phyloP scores from a whole-genome alignment of 495 filamentous ascomycete genomes.

The Usnea hakonensis region DNA sequence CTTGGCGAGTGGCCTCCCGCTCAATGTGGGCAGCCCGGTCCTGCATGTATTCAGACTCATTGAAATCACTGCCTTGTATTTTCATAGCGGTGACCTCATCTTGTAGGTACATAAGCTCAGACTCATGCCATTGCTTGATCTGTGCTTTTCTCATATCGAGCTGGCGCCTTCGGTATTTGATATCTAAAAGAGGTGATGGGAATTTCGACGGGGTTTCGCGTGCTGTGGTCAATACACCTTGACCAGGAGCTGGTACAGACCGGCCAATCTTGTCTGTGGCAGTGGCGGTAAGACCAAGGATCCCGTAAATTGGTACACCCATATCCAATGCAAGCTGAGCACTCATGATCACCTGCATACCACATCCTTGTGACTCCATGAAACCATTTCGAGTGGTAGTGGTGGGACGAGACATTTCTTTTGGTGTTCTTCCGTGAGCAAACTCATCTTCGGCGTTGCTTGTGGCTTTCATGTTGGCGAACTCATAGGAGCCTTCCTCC shows the following conservation, averaged over 20 bases:
- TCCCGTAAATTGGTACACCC: slow-evolving; percentile 96
- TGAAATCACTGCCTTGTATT: slow-evolving; percentile 58
- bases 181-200: slow-evolving; percentile 88
- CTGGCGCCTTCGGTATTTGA: slow-evolving; percentile 93
- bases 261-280: slow-evolving; percentile 98
- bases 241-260: slow-evolving; percentile 90
- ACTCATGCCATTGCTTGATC: slow-evolving; percentile 93
- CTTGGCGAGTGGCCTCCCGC: slow-evolving; percentile 79
- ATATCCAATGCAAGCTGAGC: slow-evolving; percentile 93
- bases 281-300: slow-evolving; percentile 90
- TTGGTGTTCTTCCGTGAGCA: slow-evolving; percentile 86
- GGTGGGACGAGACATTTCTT: slow-evolving; percentile 95
- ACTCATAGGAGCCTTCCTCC: slow-evolving; percentile 98
- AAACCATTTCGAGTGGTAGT: slow-evolving; percentile 96
- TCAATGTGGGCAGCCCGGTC: slow-evolving; percentile 82
- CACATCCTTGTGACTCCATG: slow-evolving; percentile 99
- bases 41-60: slow-evolving; percentile 76
- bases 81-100: slow-evolving; percentile 90
- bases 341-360: slow-evolving; percentile 98
- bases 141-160: slow-evolving; percentile 85
- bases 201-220: slow-evolving; percentile 85
- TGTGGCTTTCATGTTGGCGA: slow-evolving; percentile 99
- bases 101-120: slow-evolving; percentile 84
- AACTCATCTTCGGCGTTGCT: slow-evolving; percentile 96
- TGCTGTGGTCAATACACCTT: slow-evolving; percentile 96